Evolutionary conservation across 2,329 filamentous ascomycete genomes (phyloP).

Genomic region (Bipolaris zeicola): DNA sequence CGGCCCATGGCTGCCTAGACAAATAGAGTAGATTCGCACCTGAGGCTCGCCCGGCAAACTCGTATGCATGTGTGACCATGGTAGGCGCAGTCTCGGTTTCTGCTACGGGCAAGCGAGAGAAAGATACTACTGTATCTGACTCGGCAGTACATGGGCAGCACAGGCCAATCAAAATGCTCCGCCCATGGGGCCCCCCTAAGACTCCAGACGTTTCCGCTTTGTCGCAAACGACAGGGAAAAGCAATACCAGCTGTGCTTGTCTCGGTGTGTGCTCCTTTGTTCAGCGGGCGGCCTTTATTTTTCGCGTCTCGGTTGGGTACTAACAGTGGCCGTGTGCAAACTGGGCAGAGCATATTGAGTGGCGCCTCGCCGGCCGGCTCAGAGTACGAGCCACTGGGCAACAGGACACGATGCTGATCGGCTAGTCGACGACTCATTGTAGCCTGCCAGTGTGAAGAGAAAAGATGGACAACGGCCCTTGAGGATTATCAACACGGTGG

Average conservation of each 20-base stretch:
- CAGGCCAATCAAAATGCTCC: constrained; percentile 15
- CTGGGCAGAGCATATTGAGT: constrained; percentile 8
- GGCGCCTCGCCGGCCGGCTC: constrained; percentile 4
- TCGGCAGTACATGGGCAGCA: constrained; percentile 3
- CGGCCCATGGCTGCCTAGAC: not conserved
- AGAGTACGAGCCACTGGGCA: not conserved
- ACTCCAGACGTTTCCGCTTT: constrained; percentile 1
- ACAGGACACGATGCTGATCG: not conserved
- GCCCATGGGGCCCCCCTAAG: not conserved
- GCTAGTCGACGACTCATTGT: not conserved
- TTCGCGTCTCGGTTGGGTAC: constrained; percentile 18
- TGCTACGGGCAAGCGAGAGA: not conserved
- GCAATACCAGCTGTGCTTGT: constrained; percentile 11
- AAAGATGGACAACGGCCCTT: not conserved
- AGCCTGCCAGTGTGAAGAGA: not conserved
- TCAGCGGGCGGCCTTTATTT: constrained; percentile 24
- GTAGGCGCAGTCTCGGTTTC: constrained; percentile 2
- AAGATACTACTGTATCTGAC: constrained; percentile 2
- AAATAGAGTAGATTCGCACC: not conserved
- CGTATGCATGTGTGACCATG: not conserved
- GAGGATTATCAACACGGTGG: not conserved
- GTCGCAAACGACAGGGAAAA: constrained; percentile 14
- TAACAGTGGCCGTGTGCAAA: constrained; percentile 21
- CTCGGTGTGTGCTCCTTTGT: constrained; percentile 11
- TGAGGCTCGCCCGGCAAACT: not conserved